Evolutionary conservation across 371 early-diverging fungal genomes (phyloP).

Genomic region (Mortierella sp.): DNA sequence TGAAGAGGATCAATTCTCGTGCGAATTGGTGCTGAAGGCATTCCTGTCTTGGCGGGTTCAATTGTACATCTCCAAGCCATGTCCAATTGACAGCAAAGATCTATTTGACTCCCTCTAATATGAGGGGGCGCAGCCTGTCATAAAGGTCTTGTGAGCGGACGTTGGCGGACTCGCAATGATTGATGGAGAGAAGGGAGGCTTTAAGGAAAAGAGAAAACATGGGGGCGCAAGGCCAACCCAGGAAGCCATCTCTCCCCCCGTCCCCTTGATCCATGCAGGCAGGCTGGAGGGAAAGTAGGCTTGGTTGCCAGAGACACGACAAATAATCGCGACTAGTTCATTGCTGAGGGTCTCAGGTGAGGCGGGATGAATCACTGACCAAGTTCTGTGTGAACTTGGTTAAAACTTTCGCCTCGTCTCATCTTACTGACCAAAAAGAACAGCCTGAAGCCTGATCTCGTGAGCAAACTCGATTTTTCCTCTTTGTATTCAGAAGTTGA

Average conservation of each 20-base stretch:
- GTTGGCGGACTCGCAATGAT: conserved; percentile 32
- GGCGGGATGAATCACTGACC: conserved; percentile 36
- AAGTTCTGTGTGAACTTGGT: conserved; percentile 28
- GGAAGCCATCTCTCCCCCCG: too few relatives aligned
- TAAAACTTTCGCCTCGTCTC: conserved; percentile 32
- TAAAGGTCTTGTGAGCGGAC: conserved; percentile 31
- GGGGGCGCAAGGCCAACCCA: conserved; percentile 8
- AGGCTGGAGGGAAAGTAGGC: conserved; percentile 30
- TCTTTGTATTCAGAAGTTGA: too few relatives aligned
- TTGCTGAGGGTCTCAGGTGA: conserved; percentile 35
- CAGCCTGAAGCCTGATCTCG: too few relatives aligned
- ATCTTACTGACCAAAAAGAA: conserved; percentile 31
- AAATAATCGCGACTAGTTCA: conserved; percentile 28
- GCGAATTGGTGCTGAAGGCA: conserved; percentile 22
- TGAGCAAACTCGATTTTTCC: too few relatives aligned
- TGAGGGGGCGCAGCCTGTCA: conserved; percentile 26
- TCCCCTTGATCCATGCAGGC: conserved; percentile 14
- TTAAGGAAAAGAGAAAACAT: conserved; percentile 22
- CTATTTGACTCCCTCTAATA: conserved; percentile 31
- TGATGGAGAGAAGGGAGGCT: conserved; percentile 33
- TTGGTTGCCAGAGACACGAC: conserved; percentile 31
- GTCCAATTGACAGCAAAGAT: conserved; percentile 30
- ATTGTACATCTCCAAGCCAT: conserved; percentile 24
- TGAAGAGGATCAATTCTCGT: conserved; percentile 24
- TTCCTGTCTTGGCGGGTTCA: conserved; percentile 27